Evolutionary conservation across 805 yeast genomes (phyloP), one percentile per base, ranked within the genome.

Genomic region (Ogataea glucozyma): DNA sequence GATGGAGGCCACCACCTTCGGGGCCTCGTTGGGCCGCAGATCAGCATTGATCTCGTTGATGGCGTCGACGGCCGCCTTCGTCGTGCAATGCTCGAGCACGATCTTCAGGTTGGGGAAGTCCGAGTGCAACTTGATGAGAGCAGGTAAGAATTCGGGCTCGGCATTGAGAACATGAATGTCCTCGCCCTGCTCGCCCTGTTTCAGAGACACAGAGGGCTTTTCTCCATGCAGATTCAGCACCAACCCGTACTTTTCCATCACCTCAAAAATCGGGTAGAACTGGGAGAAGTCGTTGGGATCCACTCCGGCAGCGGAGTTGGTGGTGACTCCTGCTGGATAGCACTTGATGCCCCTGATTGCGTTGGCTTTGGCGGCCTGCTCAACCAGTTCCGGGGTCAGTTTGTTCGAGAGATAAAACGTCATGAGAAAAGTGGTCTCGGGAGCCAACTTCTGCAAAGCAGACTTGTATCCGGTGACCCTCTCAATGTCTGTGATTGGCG

Each of bases 261-360:
- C 96, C 58, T 85, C 75, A 61, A 93, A 93, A 8, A 93, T 75
- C 4, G 97, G 96, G 62, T 89, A 93, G 57, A 90, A 93, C 5
- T 76, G 81, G 36, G 84, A 77, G 66, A 93, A 93, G 58, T 91
- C 96, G 56, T 89, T 88, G 18, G 95, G 95, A 62, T 86, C 93
- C 18, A 93, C 97, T 38, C 99, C 99, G 3, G 83, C 86, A 37
- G 77, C 66, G 8, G 97, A 88, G 69, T 93, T 93, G 29, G 99
- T 93, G n/a, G 99, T 93, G 23, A 93, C 99, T 33, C 99, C 99
- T 2, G 98, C 97, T 31, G 99, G 99, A 64, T 93, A 93, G 62
- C 96, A 89, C 65, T 93, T 93, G 53, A 93, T 88, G 43, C 99
- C 99, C 22, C 81, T 73, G 42, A 91, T 81, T 27, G 79, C 81